Evolutionary conservation across 306 rosid species (phyloP).

Genomic region (Lathyrus tuberosus): DNA sequence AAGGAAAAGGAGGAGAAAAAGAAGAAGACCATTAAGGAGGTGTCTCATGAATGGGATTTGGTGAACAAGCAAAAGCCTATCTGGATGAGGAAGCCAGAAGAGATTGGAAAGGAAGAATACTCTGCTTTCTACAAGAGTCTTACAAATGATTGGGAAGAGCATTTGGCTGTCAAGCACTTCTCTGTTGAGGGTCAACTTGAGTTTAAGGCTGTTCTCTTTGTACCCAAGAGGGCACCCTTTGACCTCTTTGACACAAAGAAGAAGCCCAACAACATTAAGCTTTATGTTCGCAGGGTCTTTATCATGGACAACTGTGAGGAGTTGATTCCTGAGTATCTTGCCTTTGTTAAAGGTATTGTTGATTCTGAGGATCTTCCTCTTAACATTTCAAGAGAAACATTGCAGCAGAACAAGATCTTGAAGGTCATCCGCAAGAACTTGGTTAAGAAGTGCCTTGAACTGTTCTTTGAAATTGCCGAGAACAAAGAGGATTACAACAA

Average conservation of each 20-base stretch:
- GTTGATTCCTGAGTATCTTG: conserved; percentile 77
- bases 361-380: conserved; percentile 93
- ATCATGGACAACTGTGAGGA: conserved; percentile 96
- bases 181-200: conserved; percentile 91
- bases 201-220: conserved; percentile 84
- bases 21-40: conserved; percentile 84
- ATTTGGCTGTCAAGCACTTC: conserved; percentile 82
- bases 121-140: conserved; percentile 84
- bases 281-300: conserved; percentile 82
- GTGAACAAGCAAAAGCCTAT: conserved; percentile 92
- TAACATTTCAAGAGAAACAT: conserved; percentile 76
- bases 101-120: conserved; percentile 75
- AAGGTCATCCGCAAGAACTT: conserved; percentile 87
- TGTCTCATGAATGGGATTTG: conserved; percentile 81
- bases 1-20: conserved; percentile 88
- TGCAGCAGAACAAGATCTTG: conserved; percentile 84
- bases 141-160: conserved; percentile 91
- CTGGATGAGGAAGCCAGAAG: conserved; percentile 96
- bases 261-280: conserved; percentile 90
- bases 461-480: conserved; percentile 82
- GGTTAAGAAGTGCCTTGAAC: conserved; percentile 83
- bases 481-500: conserved; percentile 91
- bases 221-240: conserved; percentile 89
- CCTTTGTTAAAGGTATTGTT: conserved; percentile 85
- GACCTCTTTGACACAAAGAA: conserved; percentile 87